Evolutionary conservation across 2,329 filamentous ascomycete species (phyloP), one percentile per base, ranked within the genome.

Genomic region (Thelonectria discophora): DNA sequence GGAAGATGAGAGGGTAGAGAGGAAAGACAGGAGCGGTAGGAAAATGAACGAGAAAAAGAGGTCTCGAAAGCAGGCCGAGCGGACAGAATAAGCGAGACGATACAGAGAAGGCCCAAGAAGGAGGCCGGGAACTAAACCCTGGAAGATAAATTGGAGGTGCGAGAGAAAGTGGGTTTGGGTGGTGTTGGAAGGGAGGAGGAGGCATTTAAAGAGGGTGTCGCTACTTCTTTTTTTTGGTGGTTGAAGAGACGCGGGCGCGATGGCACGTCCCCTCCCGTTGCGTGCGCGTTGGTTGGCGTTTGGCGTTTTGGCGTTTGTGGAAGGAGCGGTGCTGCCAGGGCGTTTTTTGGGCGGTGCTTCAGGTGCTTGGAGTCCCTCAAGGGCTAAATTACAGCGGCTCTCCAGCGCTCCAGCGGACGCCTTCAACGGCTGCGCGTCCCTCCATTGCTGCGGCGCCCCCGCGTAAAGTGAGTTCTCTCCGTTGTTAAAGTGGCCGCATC

Each of bases 261-360:
- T 39, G 53, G 56, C 60, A 62, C 62, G 58, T 48, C 40, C 45
- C 32, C 24, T 20, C 27, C 32, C 27, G 34, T 52, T 45, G 50
- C 42, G 18, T 32, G 42, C 55, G 60, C 60, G 60, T 62, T 65
- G 60, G 60, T 62, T 65, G 60, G 63, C 63, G 63, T 65, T 65
- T 63, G 63, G 63, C 64, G 64, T 66, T 60, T 56, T 59, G 57
- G 62, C 50, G 59, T 58, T 59, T 42, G 56, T 52, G 45, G 45
- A 50, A 50, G 52, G 30, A 32, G 32, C 12, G 24, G 42, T 55
- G 49, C 55, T 53, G 49, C 8, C 7, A 12, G 34, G 3, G 34
- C 34, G 15, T 37, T 37, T 34, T 37, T 37, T 13, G 11, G 34
- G 6, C 3, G 7, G 15, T 37, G 11, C 15, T 37, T 13, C 11